Evolutionary conservation across 2,329 filamentous ascomycete species (phyloP).

Genomic region (Colletotrichum euphorbiae): DNA sequence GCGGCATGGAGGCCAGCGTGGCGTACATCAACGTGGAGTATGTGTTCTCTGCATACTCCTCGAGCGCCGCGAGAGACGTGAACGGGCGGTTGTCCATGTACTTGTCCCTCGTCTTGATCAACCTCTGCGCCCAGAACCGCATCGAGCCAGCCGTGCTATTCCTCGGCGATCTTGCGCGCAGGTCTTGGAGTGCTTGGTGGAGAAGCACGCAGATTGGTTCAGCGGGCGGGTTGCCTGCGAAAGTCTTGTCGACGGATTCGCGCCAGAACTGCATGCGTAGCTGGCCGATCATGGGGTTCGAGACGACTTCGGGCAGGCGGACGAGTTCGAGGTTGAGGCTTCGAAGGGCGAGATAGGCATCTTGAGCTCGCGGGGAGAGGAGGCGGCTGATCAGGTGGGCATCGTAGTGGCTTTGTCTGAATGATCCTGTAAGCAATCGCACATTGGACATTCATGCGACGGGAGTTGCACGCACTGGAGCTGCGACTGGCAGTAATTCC

Average conservation of each 20-base stretch:
- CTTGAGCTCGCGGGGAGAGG: constrained; percentile 77
- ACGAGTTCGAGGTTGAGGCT: constrained; percentile 94
- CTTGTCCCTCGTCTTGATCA: constrained; percentile 85
- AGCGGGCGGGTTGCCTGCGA: constrained; percentile 82
- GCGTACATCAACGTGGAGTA: constrained; percentile 94
- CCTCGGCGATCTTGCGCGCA: constrained; percentile 56
- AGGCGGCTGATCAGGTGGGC: constrained; percentile 89
- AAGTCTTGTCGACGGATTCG: constrained; percentile 82
- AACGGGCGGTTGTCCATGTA: constrained; percentile 88
- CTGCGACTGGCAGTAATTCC: constrained; percentile 66
- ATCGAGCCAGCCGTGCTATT: constrained; percentile 59
- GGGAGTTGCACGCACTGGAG: constrained; percentile 55
- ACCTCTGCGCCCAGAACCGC: constrained; percentile 79
- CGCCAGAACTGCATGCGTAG: constrained; percentile 97
- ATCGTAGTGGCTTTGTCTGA: constrained; percentile 87
- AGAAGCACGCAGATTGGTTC: constrained; percentile 92
- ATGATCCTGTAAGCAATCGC: constrained; percentile 1
- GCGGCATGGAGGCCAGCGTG: constrained; percentile 81
- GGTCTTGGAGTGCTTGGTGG: constrained; percentile 75
- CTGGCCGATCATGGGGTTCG: constrained; percentile 84
- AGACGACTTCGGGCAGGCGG: constrained; percentile 88
- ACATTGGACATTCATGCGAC: not conserved
- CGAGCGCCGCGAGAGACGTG: constrained; percentile 76
- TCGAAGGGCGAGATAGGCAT: constrained; percentile 90
- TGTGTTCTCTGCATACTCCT: constrained; percentile 93